Evolutionary conservation across 495 filamentous ascomycete genomes (phyloP).

Genomic region (Margaritispora aquatica): DNA sequence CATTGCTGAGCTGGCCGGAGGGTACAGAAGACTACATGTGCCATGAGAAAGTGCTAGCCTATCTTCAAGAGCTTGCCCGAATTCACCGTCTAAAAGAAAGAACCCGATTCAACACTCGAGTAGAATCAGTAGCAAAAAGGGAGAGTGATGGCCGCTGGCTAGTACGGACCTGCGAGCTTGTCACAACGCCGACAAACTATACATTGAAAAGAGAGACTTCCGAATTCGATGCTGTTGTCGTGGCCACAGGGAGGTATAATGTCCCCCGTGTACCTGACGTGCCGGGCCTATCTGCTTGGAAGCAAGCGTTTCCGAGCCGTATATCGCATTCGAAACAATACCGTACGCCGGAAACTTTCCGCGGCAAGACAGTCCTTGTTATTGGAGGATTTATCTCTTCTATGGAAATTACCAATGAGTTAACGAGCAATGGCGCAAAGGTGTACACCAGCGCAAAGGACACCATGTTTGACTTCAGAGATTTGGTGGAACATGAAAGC

Average conservation of each 20-base stretch:
- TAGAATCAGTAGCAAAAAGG: slow-evolving; percentile 48
- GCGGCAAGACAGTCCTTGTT: slow-evolving; percentile 43
- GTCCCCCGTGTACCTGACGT: slow-evolving; percentile 63
- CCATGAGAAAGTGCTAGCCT: slow-evolving; percentile 47
- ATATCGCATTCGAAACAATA: slow-evolving; percentile 80
- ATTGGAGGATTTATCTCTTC: slow-evolving; percentile 78
- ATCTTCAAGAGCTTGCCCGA: slow-evolving; percentile 50
- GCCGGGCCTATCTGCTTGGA: slow-evolving; percentile 46
- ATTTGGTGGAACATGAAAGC: slow-evolving; percentile 42
- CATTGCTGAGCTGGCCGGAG: slow-evolving; percentile 51
- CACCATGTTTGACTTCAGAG: slow-evolving; percentile 42
- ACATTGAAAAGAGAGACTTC: neutral
- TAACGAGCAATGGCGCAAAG: slow-evolving; percentile 28
- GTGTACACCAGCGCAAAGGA: slow-evolving; percentile 38
- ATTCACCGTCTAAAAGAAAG: slow-evolving; percentile 42
- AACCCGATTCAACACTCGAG: slow-evolving; percentile 51
- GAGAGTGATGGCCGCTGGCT: slow-evolving; percentile 39
- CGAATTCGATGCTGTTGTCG: slow-evolving; percentile 70
- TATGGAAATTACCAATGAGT: slow-evolving; percentile 56
- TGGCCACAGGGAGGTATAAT: slow-evolving; percentile 72
- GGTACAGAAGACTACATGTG: slow-evolving; percentile 51
- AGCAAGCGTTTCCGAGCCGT: slow-evolving; percentile 48
- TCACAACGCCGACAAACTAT: neutral
- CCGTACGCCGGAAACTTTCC: slow-evolving; percentile 50
- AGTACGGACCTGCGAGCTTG: slow-evolving; percentile 22